Conservation (phyloP, 805 yeast genomes). For the Kuraishia ogatae region DNA sequence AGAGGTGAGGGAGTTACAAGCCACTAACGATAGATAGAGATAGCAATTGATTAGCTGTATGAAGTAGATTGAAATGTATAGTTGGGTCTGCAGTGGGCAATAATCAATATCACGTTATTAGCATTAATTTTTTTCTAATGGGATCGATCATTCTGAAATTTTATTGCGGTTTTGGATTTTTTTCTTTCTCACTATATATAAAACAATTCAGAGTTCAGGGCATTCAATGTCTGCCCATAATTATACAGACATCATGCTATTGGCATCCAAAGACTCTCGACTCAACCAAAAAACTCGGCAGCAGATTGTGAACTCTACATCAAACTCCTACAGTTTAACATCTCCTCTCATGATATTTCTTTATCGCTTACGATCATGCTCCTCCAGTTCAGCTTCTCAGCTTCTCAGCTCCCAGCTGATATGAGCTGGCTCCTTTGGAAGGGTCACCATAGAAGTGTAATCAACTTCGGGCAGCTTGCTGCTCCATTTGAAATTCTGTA, state of each 20-base stretch:
- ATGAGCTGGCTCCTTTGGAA: conserved; percentile 73
- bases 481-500: conserved; percentile 73
- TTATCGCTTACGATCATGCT: background rate
- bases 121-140: background rate
- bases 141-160: background rate
- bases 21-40: conserved; percentile 20
- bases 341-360: too few species aligned
- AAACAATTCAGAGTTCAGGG: background rate
- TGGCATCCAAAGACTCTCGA: too few species aligned
- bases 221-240: background rate
- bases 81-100: too few species aligned
- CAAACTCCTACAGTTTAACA: too few species aligned
- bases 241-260: background rate
- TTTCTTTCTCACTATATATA: background rate
- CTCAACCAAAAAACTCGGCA: background rate
- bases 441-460: conserved; percentile 86
- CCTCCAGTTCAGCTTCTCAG: background rate
- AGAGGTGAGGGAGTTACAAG: conserved; percentile 18
- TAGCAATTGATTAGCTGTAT: too few species aligned
- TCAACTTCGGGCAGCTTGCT: conserved; percentile 63
- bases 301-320: background rate
- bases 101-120: background rate
- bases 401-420: conserved; percentile 49
- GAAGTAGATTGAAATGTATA: too few species aligned
- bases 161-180: background rate